Base-by-base conservation (phyloP, 352 stramenopile species). In the Lagenidium giganteum region DNA sequence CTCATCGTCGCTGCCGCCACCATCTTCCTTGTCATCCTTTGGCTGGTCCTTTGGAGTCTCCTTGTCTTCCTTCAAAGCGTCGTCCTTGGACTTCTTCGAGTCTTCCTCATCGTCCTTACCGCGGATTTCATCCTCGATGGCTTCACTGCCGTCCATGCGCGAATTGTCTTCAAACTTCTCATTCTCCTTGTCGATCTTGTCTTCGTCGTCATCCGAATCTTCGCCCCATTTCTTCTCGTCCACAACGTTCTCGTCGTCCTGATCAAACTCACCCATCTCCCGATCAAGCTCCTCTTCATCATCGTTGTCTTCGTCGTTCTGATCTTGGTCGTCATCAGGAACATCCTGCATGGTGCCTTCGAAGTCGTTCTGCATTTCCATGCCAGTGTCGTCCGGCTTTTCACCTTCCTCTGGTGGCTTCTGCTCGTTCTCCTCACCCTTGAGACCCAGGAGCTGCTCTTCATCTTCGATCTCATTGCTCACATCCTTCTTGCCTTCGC, bases 291-390 rank as follows among this genome's bases (percentile, higher is more conserved):
- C 96, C 66, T 97, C 85, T 46, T 95, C 69, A 13, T 93, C 80
- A 28, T 88, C 78, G 26, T 98, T 82, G 8, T 86, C 72, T 16
- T 98, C 83, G 25, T 93, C 62, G 14, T 96, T 67, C 0, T 70
- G 57, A n/a, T 96, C 77, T 1, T 96, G 83, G 33, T 98, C 81
- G 17, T 93, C 76, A 3, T 97, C 87, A n/a, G 94, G 83, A 5
- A 99, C 40, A 54, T 99, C 96, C 46, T 96, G 96, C 74, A 98
- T 98, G 17, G 98, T 95, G n/a, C 97, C 97, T 32, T 99, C 93
- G 64, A 99, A 99, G 61, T 99, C 97, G 41, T 96, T 97, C 43
- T 98, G 93, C 97, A 99, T 99, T 69, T 99, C 97, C 51, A 99
- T 84, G 11, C 97, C 97, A 39, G 96, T 97, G 40, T 99, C 93